Evolutionary conservation across 306 rosid genomes (phyloP), one percentile per base, ranked within the genome.

Genomic region (Arachis hypogaea): DNA sequence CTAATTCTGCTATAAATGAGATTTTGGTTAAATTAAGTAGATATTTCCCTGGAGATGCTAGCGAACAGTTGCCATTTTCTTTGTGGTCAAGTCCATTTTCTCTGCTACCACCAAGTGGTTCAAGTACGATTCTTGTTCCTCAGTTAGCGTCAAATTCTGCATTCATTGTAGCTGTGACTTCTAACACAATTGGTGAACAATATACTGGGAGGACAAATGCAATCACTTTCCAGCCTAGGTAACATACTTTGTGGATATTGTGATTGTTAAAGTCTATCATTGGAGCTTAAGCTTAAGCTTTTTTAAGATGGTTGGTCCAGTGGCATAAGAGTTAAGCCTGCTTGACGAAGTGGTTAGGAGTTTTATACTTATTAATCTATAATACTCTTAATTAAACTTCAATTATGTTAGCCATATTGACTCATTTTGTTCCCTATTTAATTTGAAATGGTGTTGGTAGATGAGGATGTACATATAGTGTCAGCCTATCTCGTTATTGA

Each of bases 201-300:
- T 81, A 85, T 78, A 71, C 85, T 75, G 97, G 91, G 82, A 86
- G 90, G 88, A 89, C 86, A 69, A 89, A 76, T 78, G 93, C 90
- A 79, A 91, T 93, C 41, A 84, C 84, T 65, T 86, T 93, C 87
- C 98, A 93, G 89, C 98, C 98, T 71, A 86, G 97, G 98, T 91
- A 85, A 68, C 18, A 5, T 22, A 69, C 45, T 46, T 81, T 59
- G 69, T 59, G 44, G 10, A 59, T 68, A 49, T 38, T 65, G 12
- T 54, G 61, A 66, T 28, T 66, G 67, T 58, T 74, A 43, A 54
- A 69, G 69, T 74, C 33, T 33, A 51, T 67, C 64, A 9, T 9
- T 18, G 7, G 46, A 40, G 59, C 40, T 51, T 63, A 40, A 69
- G 69, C 16, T 47, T 67, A 63, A 30, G 41, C 57, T 59, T 65